A percentile compares a stretch with the other conserved stretches of the same genome.
Conservation (phyloP, 2,329 filamentous ascomycete genomes). For the Cordyceps pruinosa region DNA sequence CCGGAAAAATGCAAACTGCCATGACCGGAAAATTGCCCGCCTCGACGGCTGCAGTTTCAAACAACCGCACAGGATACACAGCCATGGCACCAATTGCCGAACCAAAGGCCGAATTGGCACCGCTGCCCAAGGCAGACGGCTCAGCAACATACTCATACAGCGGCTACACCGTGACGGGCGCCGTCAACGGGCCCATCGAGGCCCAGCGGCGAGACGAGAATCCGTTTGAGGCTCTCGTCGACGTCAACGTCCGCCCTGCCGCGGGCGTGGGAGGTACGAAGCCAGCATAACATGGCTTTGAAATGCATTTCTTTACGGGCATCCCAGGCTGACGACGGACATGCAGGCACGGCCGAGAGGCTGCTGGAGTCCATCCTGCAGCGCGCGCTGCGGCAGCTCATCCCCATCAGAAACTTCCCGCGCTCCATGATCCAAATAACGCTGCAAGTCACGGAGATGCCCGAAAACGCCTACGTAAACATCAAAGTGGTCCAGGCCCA, state of each 20-base stretch:
- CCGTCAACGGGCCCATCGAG: slow-evolving; percentile 90
- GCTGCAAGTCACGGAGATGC: slow-evolving; percentile 66
- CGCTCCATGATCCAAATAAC: slow-evolving; percentile 73
- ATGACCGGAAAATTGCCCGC: background rate
- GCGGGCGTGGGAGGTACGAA: slow-evolving; percentile 70
- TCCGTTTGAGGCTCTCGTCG: slow-evolving; percentile 82
- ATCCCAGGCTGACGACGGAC: background rate
- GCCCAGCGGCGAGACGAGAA: slow-evolving; percentile 82
- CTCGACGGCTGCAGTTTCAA: background rate
- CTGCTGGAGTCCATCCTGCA: slow-evolving; percentile 75
- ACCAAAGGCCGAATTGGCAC: slow-evolving; percentile 47
- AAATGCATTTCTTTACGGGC: no score
- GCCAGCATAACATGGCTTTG: background rate
- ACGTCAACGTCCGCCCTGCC: slow-evolving; percentile 82
- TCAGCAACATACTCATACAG: slow-evolving; percentile 69
- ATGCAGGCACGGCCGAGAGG: slow-evolving; percentile 62
- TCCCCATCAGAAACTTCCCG: slow-evolving; percentile 69
- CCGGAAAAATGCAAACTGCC: background rate
- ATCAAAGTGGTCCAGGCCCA: slow-evolving; percentile 53
- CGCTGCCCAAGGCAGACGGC: slow-evolving; percentile 66
- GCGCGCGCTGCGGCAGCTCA: slow-evolving; percentile 63
- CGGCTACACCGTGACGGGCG: slow-evolving; percentile 74
- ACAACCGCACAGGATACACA: slow-evolving; percentile 11
- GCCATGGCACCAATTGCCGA: slow-evolving; percentile 40
- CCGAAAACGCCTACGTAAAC: slow-evolving; percentile 58